Evolutionary conservation across 345 rosid species (phyloP), one percentile per base, ranked within the genome.

Genomic region (Bruguiera gymnorhiza): DNA sequence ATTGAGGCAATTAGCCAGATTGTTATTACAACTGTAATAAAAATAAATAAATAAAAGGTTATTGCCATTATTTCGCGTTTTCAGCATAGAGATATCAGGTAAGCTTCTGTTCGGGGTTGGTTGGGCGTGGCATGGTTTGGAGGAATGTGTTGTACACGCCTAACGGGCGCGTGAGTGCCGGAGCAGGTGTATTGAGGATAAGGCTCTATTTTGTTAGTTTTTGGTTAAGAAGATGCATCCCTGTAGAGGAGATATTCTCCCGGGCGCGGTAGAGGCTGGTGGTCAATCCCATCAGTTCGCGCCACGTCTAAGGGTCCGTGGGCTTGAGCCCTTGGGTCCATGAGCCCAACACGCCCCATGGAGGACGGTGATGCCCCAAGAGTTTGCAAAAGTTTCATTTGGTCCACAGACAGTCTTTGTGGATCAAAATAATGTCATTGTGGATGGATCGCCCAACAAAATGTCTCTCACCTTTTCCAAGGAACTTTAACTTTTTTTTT

Each of bases 401-500:
- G 63, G 43, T 16, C 15, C 6, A 46, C 24, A 27, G 37, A 20
- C 26, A 52, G 53, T 59, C 52, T 53, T 58, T 48, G 71, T n/a
- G 31, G 6, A 54, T 0, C 20, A 51, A 39, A 6, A 34, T 54
- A 23, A 26, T 27, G 70, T 21, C 60, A 57, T 18, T 23, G 27
- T 31, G 30, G 56, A 37, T 37, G 39, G 24, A n/a, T 23, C 23
- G 23, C 63, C 63, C 51, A 46, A 68, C 69, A 62, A 66, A 74
- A 71, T 73, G 70, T 71, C 73, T 74, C 56, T 71, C 63, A 31
- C 36, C 50, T 59, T 50, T 74, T 63, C 32, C 3, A 30, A 30
- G 16, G 11, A 53, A 65, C 70, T 51, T 37, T 26, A 50, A 19
- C 55, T 30, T 30, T 5, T 30, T 30, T 30, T 30, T 30, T 30